phyloP scores from a whole-genome alignment of 129 eudicot species.

The Glebionis coronaria region DNA sequence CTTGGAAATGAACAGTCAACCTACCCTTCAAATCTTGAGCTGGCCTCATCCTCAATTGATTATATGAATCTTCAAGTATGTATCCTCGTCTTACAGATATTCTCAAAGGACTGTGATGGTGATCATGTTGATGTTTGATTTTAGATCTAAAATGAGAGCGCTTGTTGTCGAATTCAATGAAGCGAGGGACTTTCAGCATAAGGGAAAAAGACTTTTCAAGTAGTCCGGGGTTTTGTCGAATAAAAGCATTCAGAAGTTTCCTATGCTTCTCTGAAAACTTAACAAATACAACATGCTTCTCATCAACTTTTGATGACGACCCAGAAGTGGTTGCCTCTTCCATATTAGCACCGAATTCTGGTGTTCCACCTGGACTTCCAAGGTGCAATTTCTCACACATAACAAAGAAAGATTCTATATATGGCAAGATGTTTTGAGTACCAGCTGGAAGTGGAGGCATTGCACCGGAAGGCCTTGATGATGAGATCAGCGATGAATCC shows the following conservation, averaged over 20 bases:
- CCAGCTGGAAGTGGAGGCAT: slow-evolving; percentile 97
- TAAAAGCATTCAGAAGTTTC: slow-evolving; percentile 82
- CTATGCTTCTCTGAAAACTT: slow-evolving; percentile 90
- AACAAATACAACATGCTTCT: slow-evolving; percentile 68
- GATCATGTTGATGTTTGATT: slow-evolving; percentile 97
- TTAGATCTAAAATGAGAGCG: slow-evolving; percentile 91
- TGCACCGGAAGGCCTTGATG: slow-evolving; percentile 64
- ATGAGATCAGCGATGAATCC: slow-evolving; percentile 39
- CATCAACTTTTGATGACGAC: slow-evolving; percentile 51
- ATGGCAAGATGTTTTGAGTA: slow-evolving; percentile 84
- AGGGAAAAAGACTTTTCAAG: slow-evolving; percentile 93
- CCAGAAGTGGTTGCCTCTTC: slow-evolving; percentile 69
- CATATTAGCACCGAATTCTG: slow-evolving; percentile 59
- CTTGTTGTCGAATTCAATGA: slow-evolving; percentile 96
- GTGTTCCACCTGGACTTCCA: slow-evolving; percentile 50
- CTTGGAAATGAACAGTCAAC: slow-evolving; percentile 94
- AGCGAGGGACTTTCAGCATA: slow-evolving; percentile 94
- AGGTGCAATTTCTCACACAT: slow-evolving; percentile 96
- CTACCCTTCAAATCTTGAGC: slow-evolving; percentile 88
- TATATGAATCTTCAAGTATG: slow-evolving; percentile 96
- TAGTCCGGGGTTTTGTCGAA: slow-evolving; percentile 92
- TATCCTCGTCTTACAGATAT: slow-evolving; percentile 97
- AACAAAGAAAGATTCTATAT: slow-evolving; percentile 91
- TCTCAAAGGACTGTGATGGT: slow-evolving; percentile 91
- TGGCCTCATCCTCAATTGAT: slow-evolving; percentile 88